Base-by-base conservation (phyloP, 768 basidiomycete species). In the Fistulinella prunicolor region DNA sequence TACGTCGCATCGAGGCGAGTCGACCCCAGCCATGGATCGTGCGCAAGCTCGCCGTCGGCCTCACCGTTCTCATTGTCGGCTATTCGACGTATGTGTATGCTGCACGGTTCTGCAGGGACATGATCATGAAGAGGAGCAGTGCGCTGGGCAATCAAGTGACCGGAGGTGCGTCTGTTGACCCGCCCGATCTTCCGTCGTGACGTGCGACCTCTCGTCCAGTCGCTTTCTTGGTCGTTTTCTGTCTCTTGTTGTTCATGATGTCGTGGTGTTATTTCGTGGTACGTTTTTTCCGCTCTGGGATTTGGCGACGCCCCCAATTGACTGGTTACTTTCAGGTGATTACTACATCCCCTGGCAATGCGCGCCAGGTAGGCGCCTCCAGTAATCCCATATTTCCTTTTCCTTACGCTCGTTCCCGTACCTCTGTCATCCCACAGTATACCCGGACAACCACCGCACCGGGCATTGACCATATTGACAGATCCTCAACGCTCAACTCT, bases 51-150 rank as follows among this genome's bases (percentile, higher is more conserved):
- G 72, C 82, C 58, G 73, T 92, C 22, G 74, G 68, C 4, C 42
- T 93, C 3, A 77, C 82, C 0, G 14, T 78, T 19, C 84, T 72
- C 0, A 71, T 93, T 48, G 76, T 83, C 50, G 81, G 68, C 2
- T 93, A 91, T 66, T 61, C 83, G 4, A 72, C 66, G 21, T 95
- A 94, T 63, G 91, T 93, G 3, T 91, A 91, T 61, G 75, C 89
- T 21, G 87, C 76, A 0, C 68, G 83, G 45, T 74, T 93, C 7
- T 86, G 84, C 60, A 71, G 81, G 30, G 80, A 83, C 16, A 86
- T 89, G 78, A 76, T 94, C n/a, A 68, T 69, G 53, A 61, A 71
- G 39, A 66, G 69, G 44, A 51, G 54, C 2, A 59, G 61, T 12
- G 77, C 77, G 3, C 66, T 77, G 5, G 81, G 77, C 6, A 72